phyloP scores from a whole-genome alignment of 345 rosid genomes.

The Eucalyptus tenuipes region DNA sequence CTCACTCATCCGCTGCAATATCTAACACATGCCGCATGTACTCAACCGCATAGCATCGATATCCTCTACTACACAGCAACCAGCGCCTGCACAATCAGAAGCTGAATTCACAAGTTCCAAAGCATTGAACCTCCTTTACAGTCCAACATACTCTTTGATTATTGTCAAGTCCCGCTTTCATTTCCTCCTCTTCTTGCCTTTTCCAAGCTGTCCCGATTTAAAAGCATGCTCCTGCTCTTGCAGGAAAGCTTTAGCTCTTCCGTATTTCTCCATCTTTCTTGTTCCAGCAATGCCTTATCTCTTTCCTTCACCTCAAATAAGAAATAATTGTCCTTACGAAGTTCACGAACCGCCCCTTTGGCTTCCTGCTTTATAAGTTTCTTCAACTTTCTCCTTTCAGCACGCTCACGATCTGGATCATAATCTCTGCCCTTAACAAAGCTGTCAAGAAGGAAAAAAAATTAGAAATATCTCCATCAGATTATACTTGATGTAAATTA shows the following conservation, averaged over 20 bases:
- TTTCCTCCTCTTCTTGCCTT: slow-evolving; percentile 56
- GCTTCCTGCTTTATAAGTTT: slow-evolving; percentile 44
- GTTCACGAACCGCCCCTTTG: slow-evolving; percentile 71
- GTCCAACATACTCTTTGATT: neutral
- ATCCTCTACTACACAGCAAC: neutral
- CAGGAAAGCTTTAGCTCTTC: slow-evolving; percentile 65
- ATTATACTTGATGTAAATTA: neutral
- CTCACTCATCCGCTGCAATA: neutral
- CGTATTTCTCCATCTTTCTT: slow-evolving; percentile 66
- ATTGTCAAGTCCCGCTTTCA: neutral
- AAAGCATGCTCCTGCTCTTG: slow-evolving; percentile 88
- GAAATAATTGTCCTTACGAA: slow-evolving; percentile 71
- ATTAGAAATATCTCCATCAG: neutral
- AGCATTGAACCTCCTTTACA: neutral
- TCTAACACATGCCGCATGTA: neutral
- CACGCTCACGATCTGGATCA: slow-evolving; percentile 79
- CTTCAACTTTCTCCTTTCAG: slow-evolving; percentile 54
- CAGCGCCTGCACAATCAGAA: neutral
- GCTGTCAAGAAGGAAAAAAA: slow-evolving; percentile 23
- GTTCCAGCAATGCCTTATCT: slow-evolving; percentile 28
- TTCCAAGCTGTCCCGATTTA: slow-evolving; percentile 84
- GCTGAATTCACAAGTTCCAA: neutral
- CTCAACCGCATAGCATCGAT: neutral
- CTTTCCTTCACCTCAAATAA: slow-evolving; percentile 41
- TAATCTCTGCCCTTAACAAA: slow-evolving; percentile 81